These are phyloP conservation scores for Cladosporium cucumerinum DNA, from an alignment of 2,329 filamentous ascomycete species.

Conservation along the genomic window DNA sequence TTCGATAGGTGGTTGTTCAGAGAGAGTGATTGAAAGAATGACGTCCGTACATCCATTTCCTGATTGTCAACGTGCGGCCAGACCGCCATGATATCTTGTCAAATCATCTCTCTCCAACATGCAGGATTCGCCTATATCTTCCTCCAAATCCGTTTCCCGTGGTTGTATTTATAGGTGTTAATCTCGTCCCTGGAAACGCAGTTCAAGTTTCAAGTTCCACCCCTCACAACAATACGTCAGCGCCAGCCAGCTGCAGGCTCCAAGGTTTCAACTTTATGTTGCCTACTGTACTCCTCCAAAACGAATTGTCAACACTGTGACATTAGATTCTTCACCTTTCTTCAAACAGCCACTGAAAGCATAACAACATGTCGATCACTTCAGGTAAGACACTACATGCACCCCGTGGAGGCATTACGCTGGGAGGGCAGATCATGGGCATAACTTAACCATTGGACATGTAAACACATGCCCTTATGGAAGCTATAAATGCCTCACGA, in stretches of 20 bases:
- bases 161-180: not conserved
- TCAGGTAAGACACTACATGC: conserved; percentile 16
- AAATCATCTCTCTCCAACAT: no score
- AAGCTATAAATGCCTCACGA: not conserved
- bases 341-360: not conserved
- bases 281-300: not conserved
- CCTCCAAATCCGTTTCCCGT: not conserved
- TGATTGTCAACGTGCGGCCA: no score
- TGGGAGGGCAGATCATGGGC: not conserved
- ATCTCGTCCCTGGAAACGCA: not conserved
- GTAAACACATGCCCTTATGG: not conserved
- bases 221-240: conserved; percentile 5
- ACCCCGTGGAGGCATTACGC: not conserved
- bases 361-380: conserved; percentile 22
- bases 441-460: not conserved
- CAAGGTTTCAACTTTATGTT: not conserved
- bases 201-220: not conserved
- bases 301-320: not conserved
- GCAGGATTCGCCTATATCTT: no score
- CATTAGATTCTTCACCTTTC: not conserved
- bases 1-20: not conserved
- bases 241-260: not conserved
- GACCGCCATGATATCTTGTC: no score
- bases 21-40: not conserved
- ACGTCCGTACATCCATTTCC: not conserved